Evolutionary conservation across 306 rosid species (phyloP), one percentile per base, ranked within the genome.

Genomic region (Vigna nakashimae): DNA sequence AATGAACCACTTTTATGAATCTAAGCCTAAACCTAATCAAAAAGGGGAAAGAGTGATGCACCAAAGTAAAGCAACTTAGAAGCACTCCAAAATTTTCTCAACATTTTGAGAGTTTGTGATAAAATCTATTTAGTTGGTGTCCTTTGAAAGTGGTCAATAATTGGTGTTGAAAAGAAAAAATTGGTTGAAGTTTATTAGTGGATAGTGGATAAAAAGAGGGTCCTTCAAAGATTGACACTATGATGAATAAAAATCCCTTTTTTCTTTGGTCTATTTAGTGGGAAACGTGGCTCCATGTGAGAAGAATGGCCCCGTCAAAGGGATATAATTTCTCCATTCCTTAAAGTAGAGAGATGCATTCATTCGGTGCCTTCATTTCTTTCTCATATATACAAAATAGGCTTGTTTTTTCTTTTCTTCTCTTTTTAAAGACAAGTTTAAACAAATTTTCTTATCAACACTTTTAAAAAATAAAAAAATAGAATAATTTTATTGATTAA

Each of bases 201-300:
- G 88, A 82, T 82, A 76, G 1, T 65, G 71, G 71, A 65, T 42
- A 65, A 82, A 65, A 82, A 58, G 32, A 22, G 63, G 52, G 63
- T 71, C 57, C 72, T 71, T 52, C 73, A 82, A 30, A 71, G 67
- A 65, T 79, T 82, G 82, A 69, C 11, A 82, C 77, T 52, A 45
- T 20, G 56, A 52, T 60, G 24, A 79, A 63, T 32, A 66, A 67
- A 65, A 34, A 7, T n/a, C n/a, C 14, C 46, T 30, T 72, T 82
- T 56, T 34, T 26, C 64, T 79, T 73, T 73, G 75, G 75, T 86
- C 28, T 77, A 53, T 56, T 46, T 51, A 73, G 87, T 83, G 87
- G 80, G 82, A 58, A 51, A 80, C 83, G 89, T 86, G 89, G 83
- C 87, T 73, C 34, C 51, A 69, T 63, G 66, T 26, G 76, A 51